Evolutionary conservation across 78 protist genomes (phyloP).

Genomic region (slime mould (Dictyostelium discoideum)): DNA sequence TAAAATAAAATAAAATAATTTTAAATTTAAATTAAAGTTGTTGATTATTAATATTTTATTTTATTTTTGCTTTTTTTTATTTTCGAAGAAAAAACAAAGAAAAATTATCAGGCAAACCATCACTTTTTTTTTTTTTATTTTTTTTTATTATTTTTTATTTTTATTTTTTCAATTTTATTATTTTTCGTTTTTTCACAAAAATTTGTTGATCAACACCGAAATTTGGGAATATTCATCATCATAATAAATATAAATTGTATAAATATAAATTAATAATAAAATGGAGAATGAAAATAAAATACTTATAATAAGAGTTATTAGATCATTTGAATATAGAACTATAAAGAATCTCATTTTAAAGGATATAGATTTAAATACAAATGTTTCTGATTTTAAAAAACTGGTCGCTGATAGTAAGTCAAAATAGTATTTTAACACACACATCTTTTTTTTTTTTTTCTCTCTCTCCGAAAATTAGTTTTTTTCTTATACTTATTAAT

Average conservation of each 20-base stretch:
- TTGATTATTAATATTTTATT: no score
- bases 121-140: no score
- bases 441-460: background rate
- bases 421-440: background rate
- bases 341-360: slow-evolving; percentile 44
- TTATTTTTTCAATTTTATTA: no score
- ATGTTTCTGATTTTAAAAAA: slow-evolving; percentile 37
- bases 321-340: slow-evolving; percentile 63
- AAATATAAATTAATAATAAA: background rate
- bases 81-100: no score
- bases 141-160: no score
- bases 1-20: no score
- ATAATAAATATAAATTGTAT: background rate
- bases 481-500: no score
- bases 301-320: slow-evolving; percentile 40
- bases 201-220: background rate
- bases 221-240: background rate
- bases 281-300: slow-evolving; percentile 31
- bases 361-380: slow-evolving; percentile 35
- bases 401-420: slow-evolving; percentile 12
- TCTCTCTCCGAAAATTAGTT: no score
- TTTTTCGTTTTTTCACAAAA: no score
- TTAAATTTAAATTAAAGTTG: no score
- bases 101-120: no score
- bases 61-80: no score